phyloP scores from a whole-genome alignment of 2,329 filamentous ascomycete genomes.

The Claviceps digitariae region DNA sequence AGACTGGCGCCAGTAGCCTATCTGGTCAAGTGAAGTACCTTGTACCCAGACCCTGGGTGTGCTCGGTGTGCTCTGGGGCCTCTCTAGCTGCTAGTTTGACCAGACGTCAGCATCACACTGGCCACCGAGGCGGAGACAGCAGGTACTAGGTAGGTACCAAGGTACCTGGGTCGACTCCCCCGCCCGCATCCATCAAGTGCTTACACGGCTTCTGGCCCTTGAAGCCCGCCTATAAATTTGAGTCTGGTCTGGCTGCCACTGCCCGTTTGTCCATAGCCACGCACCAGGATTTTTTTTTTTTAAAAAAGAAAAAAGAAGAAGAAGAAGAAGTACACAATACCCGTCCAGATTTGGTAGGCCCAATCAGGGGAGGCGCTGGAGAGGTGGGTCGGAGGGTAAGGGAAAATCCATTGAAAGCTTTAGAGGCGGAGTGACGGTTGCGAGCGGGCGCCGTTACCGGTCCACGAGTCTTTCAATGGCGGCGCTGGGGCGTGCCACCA shows the following conservation, averaged over 20 bases:
- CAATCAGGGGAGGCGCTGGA: neutral
- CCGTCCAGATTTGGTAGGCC: neutral
- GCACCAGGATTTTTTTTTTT: neutral
- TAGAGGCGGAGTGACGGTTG: neutral
- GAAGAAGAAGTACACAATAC: too few species aligned
- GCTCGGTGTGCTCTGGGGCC: too few species aligned
- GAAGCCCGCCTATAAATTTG: too few species aligned
- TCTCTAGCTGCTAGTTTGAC: too few species aligned
- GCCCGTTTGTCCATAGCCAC: neutral
- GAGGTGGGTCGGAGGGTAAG: conserved; percentile 2
- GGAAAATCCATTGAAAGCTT: neutral
- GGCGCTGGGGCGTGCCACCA: neutral
- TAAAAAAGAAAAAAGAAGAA: neutral
- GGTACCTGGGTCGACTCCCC: too few species aligned
- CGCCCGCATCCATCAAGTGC: too few species aligned
- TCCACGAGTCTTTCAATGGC: neutral
- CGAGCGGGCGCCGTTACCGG: neutral
- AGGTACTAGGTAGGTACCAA: too few species aligned
- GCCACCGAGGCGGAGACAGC: too few species aligned
- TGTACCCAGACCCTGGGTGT: too few species aligned
- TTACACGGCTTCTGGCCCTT: too few species aligned
- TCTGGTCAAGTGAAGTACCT: too few species aligned
- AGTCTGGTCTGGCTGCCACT: neutral
- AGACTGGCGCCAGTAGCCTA: neutral
- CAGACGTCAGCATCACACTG: too few species aligned